Percentiles rank a stretch among this genome's conserved stretches.
Conservation (phyloP, 768 basidiomycete species). For the Paxillus rubicundulus region DNA sequence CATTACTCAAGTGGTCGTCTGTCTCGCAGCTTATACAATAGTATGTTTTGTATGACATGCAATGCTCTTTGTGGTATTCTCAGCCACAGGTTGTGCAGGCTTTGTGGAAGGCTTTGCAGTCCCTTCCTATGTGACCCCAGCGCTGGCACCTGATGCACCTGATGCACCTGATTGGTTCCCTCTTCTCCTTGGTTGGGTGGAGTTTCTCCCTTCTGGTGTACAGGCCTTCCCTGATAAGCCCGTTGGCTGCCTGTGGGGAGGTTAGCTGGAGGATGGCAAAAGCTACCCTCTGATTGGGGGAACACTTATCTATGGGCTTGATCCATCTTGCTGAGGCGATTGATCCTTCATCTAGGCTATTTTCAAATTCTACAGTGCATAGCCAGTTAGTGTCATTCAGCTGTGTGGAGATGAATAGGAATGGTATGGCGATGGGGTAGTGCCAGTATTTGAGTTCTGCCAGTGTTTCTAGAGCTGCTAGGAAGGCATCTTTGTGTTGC, state of each 20-base stretch:
- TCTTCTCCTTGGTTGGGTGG: not conserved
- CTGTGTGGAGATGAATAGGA: not conserved
- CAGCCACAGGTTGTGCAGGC: not conserved
- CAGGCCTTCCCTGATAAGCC: not conserved
- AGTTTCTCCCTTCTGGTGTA: not conserved
- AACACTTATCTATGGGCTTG: not conserved
- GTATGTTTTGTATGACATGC: not conserved
- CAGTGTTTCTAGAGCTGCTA: not conserved
- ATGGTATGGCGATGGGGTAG: not conserved
- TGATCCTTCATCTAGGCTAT: not conserved
- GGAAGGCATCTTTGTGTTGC: not conserved
- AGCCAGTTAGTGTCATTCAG: not conserved
- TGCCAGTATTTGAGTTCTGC: not conserved
- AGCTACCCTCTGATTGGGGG: not conserved
- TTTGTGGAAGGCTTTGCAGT: not conserved
- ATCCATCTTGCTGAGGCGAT: not conserved
- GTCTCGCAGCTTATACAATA: no score
- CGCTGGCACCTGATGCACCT: constrained; percentile 1
- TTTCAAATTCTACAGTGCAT: not conserved
- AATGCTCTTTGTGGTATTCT: not conserved
- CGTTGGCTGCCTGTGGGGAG: not conserved
- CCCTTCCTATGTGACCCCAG: not conserved
- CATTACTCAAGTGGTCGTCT: no score
- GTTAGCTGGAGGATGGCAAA: not conserved
- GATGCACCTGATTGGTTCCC: not conserved